Evolutionary conservation across 1,139 yeast genomes (phyloP), one percentile per base, ranked within the genome.

Genomic region (Hemisphaericaspora lyxosophila): DNA sequence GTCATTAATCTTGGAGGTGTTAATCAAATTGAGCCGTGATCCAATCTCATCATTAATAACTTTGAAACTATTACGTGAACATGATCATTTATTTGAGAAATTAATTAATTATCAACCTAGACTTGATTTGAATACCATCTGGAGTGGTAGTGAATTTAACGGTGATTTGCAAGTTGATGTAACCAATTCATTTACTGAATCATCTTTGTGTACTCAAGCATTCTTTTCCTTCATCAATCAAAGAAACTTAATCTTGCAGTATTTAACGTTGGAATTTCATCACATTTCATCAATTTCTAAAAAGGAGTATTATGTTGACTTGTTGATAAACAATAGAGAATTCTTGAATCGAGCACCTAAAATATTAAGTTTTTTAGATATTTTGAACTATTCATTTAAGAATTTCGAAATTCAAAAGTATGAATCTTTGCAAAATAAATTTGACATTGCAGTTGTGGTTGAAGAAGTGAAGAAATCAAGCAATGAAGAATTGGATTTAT

Each of bases 221-320:
- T 67, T 87, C 38, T 64, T 80, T 31, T 68, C 81, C 0, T 85
- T 86, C 49, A 71, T 84, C 41, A 72, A 67, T 31, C 83, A 80
- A 47, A 73, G 95, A 53, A 75, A 80, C 33, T 65, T 73, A 19
- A 63, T 84, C 6, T 63, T 87, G 24, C 86, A 84, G 46, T 80
- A 81, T 49, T 61, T 87, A 39, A 77, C 92, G n/a, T 61, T 84
- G 41, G 94, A 87, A 47, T 67, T 88, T 23, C 89, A 85, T 52
- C 73, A 73, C 40, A 68, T 80, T n/a, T 72, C 82, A 2, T 75
- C 87, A 0, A 59, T 75, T 2, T 70, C 85, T 1, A 70, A 81
- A 44, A 75, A 78, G 19, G 68, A 73, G 17, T 65, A 70, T 18
- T 84, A 84, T 47, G 64, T 82, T 24, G 67, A 73, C 3, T 55